Evolutionary conservation across 805 yeast genomes (phyloP).

Genomic region (Pichia cabralensis): DNA sequence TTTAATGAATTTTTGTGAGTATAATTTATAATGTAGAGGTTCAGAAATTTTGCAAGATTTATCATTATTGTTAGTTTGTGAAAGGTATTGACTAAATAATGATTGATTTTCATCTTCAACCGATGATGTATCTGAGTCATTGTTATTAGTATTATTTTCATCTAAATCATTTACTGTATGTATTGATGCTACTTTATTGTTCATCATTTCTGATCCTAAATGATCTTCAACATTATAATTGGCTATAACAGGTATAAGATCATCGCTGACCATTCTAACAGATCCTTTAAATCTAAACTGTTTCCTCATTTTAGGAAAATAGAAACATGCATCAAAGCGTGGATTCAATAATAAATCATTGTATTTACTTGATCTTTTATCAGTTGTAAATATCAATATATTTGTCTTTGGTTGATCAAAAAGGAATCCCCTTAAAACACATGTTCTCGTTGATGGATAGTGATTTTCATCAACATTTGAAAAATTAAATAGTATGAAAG

Average conservation of each 20-base stretch:
- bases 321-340: slow-evolving; percentile 66
- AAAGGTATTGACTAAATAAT: slow-evolving; percentile 6
- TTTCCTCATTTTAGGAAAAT: slow-evolving; percentile 49
- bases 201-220: too few relatives aligned
- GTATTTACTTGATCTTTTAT: slow-evolving; percentile 56
- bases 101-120: slow-evolving; percentile 10
- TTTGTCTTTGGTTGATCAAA: slow-evolving; percentile 61
- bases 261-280: slow-evolving; percentile 36
- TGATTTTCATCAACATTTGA: slow-evolving; percentile 52
- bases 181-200: too few relatives aligned
- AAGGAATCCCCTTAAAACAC: slow-evolving; percentile 65
- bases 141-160: not conserved
- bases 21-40: slow-evolving; percentile 12
- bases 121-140: slow-evolving; percentile 1
- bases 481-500: slow-evolving; percentile 54
- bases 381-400: slow-evolving; percentile 61
- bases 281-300: slow-evolving; percentile 69
- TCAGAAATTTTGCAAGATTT: slow-evolving; percentile 5
- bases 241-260: slow-evolving; percentile 13
- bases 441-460: slow-evolving; percentile 57
- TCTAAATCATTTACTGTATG: not conserved
- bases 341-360: slow-evolving; percentile 41
- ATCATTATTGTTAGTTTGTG: slow-evolving; percentile 3
- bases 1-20: slow-evolving; percentile 12
- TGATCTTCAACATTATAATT: not conserved